These are phyloP conservation scores for Kodamaea nitidulidarum DNA, from an alignment of 805 yeast genomes.

Conservation along the genomic window DNA sequence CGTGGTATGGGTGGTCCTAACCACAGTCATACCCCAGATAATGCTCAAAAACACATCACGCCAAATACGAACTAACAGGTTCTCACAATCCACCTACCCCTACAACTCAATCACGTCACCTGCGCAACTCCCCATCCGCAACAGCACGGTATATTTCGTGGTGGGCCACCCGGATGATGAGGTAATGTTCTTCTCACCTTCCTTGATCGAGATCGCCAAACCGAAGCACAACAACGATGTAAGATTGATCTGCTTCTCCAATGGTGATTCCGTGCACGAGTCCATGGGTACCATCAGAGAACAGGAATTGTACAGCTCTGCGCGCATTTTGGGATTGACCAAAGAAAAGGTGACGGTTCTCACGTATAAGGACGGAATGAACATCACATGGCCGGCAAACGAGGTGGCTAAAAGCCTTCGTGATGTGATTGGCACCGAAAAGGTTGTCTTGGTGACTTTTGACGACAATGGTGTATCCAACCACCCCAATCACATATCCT, in stretches of 20 bases:
- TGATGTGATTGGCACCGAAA: constrained; percentile 18
- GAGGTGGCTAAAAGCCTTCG: constrained; percentile 39
- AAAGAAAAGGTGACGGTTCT: constrained; percentile 43
- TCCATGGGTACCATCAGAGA: constrained; percentile 65
- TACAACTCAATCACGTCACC: constrained; percentile 35
- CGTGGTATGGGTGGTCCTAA: constrained; percentile 33
- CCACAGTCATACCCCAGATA: constrained; percentile 39
- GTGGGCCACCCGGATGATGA: constrained; percentile 99
- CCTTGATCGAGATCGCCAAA: constrained; percentile 50
- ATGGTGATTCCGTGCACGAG: constrained; percentile 62
- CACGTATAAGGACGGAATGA: constrained; percentile 60
- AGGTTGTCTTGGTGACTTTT: constrained; percentile 61
- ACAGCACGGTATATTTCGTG: constrained; percentile 46
- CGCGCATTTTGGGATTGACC: constrained; percentile 49
- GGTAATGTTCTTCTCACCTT: constrained; percentile 93
- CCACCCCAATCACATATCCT: constrained; percentile 81
- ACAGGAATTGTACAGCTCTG: constrained; percentile 55
- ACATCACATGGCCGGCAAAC: constrained; percentile 53
- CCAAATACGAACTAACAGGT: constrained; percentile 25
- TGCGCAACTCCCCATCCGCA: constrained; percentile 27
- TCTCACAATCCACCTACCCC: constrained; percentile 25
- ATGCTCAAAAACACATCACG: constrained; percentile 25
- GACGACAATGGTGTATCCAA: constrained; percentile 78
- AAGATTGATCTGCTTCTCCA: constrained; percentile 64
- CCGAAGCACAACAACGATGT: constrained; percentile 48